Base-by-base conservation (phyloP, 2,329 filamentous ascomycete genomes). In the Epichloe brachyelytri region DNA sequence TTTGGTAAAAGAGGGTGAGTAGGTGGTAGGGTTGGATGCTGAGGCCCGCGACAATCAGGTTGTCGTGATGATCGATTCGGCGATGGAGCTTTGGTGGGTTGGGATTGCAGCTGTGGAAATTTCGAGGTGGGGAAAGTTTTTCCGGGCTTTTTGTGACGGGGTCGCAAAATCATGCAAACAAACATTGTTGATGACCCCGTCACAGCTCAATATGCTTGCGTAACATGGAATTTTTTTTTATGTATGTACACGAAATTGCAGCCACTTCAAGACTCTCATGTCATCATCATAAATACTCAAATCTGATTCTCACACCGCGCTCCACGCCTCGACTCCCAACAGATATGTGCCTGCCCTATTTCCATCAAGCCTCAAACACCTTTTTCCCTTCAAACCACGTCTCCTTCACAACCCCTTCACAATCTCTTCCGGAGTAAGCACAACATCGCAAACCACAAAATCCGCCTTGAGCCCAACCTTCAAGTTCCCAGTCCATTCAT, bases 401-500 rank as follows among this genome's bases (percentile, higher is more conserved):
- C 67, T 79, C 69, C 48, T 58, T 56, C 0, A 79, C 67, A 59
- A 63, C 0, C 0, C 75, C 10, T 68, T 58, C 46, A 77, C 63
- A 51, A 81, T 59, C 55, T 65, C 67, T 69, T 68, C 68, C 17
- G 70, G 66, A 20, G 71, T 68, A 68, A 75, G 75, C 22, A 69
- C 63, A 66, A 78, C 71, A 52, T 79, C 70, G 17, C 41, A 77
- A 14, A 69, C 60, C 4, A 76, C 74, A 50, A 83, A 79, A 56
- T 84, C 80, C 0, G 80, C 80, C 55, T 71, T 67, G 59, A 74
- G 66, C 0, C 79, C 79, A 1, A 62, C 63, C 56, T 71, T 68
- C 51, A 84, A 58, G 48, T 68, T 74, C 0, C 81, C 81, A 0
- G 76, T 67, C 60, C 72, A 69, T 2, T 63, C 59, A 34, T 83